Evolutionary conservation across 1,139 yeast species (phyloP), one percentile per base, ranked within the genome.

Genomic region (Candida frijolesensis): DNA sequence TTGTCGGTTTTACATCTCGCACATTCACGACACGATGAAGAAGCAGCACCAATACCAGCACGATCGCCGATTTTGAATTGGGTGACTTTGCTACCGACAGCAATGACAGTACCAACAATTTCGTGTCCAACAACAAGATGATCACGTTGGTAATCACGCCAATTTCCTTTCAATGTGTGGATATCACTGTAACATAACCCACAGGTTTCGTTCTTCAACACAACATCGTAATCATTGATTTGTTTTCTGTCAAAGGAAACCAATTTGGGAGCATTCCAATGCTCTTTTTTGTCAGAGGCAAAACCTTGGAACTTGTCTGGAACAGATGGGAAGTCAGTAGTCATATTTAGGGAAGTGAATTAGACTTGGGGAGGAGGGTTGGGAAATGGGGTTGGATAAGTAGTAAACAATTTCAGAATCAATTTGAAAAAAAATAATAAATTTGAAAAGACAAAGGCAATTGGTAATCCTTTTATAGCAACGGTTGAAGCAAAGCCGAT

Each of bases 111-210:
- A 38, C 87, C 89, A 46, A 79, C 66, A 53, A 82, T 80, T 62
- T 83, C 89, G 65, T 76, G 78, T 19, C 80, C 80, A 15, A 71
- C 74, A 46, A 64, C 60, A 42, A 67, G 68, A 39, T 63, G 61
- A 47, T 69, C 70, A 58, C 73, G 61, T 18, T 57, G 54, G 56
- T 60, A 56, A 18, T 72, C 64, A 12, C 69, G 61, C 68, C 79
- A 73, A 53, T 74, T 78, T 32, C 82, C 84, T 49, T 64, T 61
- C 44, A 71, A 65, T 38, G 79, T 71, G 60, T 79, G 84, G 53
- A 79, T 62, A 59, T 82, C 87, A 11, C 84, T 72, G 30, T 86
- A 87, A 67, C 90, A 84, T 53, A 84, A 72, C 33, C 89, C 88
- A 62, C 88, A 80, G 49, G 73, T 72, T 48, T 70, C 65, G 57